phyloP scores from a whole-genome alignment of 768 basidiomycete genomes.

The Lactarius psammicola region DNA sequence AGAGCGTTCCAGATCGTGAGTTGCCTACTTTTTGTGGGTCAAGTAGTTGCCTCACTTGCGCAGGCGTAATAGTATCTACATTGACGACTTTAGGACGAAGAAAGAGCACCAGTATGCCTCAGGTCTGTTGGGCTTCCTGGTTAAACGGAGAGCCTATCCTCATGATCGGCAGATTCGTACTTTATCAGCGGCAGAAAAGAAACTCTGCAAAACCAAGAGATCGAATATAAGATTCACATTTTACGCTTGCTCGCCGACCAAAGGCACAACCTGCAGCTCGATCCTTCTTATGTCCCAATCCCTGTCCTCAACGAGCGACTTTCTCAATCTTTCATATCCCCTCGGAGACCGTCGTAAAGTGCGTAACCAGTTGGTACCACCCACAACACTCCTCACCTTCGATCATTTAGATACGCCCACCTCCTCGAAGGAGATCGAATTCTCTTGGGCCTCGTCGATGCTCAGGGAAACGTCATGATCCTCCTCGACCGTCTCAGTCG shows the following conservation, averaged over 20 bases:
- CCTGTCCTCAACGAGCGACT: conserved; percentile 14
- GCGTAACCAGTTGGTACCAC: background rate
- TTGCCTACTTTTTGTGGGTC: background rate
- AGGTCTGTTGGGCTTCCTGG: background rate
- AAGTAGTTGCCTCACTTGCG: background rate
- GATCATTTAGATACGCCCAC: conserved; percentile 16
- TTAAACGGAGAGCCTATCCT: background rate
- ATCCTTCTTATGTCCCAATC: conserved; percentile 20
- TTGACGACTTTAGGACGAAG: conserved; percentile 11
- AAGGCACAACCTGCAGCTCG: conserved; percentile 23
- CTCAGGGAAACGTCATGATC: conserved; percentile 18
- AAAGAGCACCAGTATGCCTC: conserved; percentile 8
- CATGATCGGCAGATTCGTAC: conserved; percentile 13
- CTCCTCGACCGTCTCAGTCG: conserved; percentile 17
- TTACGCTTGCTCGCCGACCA: conserved; percentile 19
- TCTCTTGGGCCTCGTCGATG: conserved; percentile 19
- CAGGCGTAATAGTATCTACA: conserved; percentile 7
- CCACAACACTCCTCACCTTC: background rate
- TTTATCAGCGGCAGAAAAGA: conserved; percentile 16
- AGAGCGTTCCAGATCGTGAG: conserved; percentile 18
- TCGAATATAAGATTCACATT: conserved; percentile 15
- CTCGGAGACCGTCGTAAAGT: conserved; percentile 15
- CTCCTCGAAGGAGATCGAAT: conserved; percentile 24
- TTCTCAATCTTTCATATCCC: conserved; percentile 14
- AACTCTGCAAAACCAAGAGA: conserved; percentile 15